These are phyloP conservation scores for Eucalyptus camaldulensis DNA, from an alignment of 345 rosid genomes.

Conservation along the genomic window DNA sequence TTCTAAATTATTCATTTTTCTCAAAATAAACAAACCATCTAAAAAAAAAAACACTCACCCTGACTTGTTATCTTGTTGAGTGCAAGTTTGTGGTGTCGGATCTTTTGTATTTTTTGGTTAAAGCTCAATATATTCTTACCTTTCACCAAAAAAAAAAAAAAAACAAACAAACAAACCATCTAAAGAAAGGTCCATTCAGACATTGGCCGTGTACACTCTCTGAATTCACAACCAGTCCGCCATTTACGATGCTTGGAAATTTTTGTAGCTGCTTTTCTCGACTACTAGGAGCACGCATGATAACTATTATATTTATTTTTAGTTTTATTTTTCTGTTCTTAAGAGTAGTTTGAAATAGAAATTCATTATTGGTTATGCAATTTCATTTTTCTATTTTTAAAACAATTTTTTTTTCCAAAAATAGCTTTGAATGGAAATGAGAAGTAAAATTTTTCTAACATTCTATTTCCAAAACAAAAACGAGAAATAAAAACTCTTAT, in stretches of 20 bases:
- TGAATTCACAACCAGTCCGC: background rate
- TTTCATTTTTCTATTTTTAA: background rate
- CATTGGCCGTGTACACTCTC: background rate
- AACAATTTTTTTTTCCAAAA: background rate
- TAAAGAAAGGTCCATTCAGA: background rate
- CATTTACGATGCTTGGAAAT: background rate
- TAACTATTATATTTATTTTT: too few species aligned
- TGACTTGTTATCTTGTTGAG: too few species aligned
- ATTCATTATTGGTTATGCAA: background rate
- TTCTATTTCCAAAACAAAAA: fast-evolving
- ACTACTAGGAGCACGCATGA: fast-evolving
- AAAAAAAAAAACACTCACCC: too few species aligned
- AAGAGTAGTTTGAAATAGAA: background rate
- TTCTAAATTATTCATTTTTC: too few species aligned
- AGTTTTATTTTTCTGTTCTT: background rate
- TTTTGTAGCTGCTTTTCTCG: background rate
- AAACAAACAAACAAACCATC: too few species aligned
- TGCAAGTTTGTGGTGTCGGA: too few species aligned
- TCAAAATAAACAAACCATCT: too few species aligned
- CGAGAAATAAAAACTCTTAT: fast-evolving
- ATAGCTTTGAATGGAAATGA: background rate
- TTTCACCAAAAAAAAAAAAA: too few species aligned
- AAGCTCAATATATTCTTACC: too few species aligned
- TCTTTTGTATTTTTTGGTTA: too few species aligned
- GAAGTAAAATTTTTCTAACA: background rate